Evolutionary conservation across 2,329 filamentous ascomycete species (phyloP), one percentile per base, ranked within the genome.

Genomic region (Colletotrichum tamarilloi): DNA sequence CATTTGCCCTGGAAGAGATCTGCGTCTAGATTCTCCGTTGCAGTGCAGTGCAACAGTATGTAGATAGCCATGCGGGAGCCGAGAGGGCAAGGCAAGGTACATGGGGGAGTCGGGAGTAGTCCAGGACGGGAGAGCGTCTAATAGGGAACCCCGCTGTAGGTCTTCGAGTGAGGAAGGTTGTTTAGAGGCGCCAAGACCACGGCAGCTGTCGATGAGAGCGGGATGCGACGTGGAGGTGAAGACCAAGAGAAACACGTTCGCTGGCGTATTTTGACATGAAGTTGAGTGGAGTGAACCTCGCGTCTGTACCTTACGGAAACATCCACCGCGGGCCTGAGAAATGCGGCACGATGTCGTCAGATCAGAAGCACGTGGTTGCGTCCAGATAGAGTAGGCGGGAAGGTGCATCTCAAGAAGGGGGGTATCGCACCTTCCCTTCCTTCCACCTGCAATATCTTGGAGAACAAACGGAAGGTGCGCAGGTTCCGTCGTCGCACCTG

Each of bases 81-180:
- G 28, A 49, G 42, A 49, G 26, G 38, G 56, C 59, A 42, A 30
- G 56, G 67, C 60, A 66, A 66, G 71, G 71, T 65, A n/a, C 71
- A 66, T 62, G 62, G 59, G 71, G 22, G 30, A 55, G 6, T 49
- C 16, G 42, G 19, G 8, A 22, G 42, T 49, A n/a, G 19, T n/a
- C 16, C 19, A 49, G 42, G 42, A n/a, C 42, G 8, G 19, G 24
- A 35, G 12, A 5, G 16, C 19, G 59, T 30, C 55, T 14, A 7
- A 19, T 42, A n/a, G 26, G 53, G 46, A 28, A 70, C 70, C 67
- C 60, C 55, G 60, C 67, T 49, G 55, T 16, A 32, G 59, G n/a
- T 65, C 24, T 59, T 70, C 53, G n/a, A 49, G 59, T 56, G 19
- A 32, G 62, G 28, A 28, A 38, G 49, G 30, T 55, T 55, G 49